Conservation (phyloP, 768 basidiomycete genomes). For the Auriscalpium vulgare region DNA sequence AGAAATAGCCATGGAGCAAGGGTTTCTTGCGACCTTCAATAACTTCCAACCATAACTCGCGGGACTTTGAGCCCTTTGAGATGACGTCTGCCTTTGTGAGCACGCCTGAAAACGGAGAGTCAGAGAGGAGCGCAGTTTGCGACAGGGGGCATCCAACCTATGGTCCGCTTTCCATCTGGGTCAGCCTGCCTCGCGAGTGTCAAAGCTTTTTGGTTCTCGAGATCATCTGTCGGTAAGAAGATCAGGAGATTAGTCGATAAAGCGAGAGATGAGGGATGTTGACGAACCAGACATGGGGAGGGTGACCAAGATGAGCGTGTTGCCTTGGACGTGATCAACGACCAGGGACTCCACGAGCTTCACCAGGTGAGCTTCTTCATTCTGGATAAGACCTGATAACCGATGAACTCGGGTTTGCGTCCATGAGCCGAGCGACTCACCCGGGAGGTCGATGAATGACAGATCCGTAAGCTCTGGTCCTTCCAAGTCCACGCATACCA, state of each 20-base stretch:
- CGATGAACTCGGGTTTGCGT: not conserved
- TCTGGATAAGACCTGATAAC: conserved; percentile 40
- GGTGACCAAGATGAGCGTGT: conserved; percentile 46
- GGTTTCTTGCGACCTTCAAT: conserved; percentile 31
- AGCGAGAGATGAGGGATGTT: not conserved
- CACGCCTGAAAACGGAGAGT: conserved; percentile 28
- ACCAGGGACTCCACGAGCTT: conserved; percentile 45
- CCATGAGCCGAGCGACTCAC: not conserved
- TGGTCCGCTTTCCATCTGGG: conserved; percentile 40
- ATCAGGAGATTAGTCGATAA: not conserved
- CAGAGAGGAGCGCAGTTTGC: not conserved
- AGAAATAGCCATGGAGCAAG: conserved; percentile 35
- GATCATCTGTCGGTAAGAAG: conserved; percentile 36
- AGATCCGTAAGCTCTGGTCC: conserved; percentile 20
- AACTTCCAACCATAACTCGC: conserved; percentile 31
- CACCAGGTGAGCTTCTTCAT: conserved; percentile 29
- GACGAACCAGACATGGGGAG: conserved; percentile 42
- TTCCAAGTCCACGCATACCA: conserved; percentile 19
- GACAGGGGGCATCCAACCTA: conserved; percentile 27
- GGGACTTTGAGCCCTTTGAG: conserved; percentile 23
- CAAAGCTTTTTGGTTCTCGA: conserved; percentile 50
- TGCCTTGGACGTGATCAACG: conserved; percentile 39
- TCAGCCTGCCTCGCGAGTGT: conserved; percentile 39
- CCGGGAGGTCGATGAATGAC: conserved; percentile 22
- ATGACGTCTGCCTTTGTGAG: conserved; percentile 45